Percentiles rank a stretch among this genome's conserved stretches.
Conservation (phyloP, 108 stramenopile genomes). For the Hondaea fermentalgiana region DNA sequence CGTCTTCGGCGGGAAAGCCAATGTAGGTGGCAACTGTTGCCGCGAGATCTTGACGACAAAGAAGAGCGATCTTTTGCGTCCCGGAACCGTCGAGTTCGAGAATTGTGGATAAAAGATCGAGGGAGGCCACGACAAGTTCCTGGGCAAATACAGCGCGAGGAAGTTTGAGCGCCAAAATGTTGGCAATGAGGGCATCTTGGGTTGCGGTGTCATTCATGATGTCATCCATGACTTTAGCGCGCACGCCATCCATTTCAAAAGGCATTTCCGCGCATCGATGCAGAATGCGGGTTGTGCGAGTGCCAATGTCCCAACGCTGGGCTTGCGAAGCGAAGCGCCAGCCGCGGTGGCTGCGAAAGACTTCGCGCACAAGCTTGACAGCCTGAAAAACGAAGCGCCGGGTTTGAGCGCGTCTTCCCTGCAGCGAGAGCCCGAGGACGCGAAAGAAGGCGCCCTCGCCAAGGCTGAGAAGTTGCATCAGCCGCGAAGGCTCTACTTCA, state of each 20-base stretch:
- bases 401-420: neutral
- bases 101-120: neutral
- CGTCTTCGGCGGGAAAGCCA: neutral
- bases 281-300: neutral
- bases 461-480: neutral
- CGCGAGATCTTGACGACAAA: conserved; percentile 6
- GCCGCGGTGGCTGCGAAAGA: neutral
- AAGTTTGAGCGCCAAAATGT: neutral
- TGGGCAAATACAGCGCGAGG: neutral
- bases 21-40: neutral
- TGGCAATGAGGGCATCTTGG: conserved; percentile 4
- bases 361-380: neutral
- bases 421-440: neutral
- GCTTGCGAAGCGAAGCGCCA: neutral
- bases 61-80: neutral
- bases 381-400: neutral
- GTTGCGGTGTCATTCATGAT: neutral
- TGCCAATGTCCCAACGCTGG: neutral
- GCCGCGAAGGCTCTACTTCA: neutral
- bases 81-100: neutral
- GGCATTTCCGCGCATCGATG: neutral
- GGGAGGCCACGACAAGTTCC: neutral
- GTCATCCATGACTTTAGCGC: conserved; percentile 7
- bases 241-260: neutral
- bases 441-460: neutral